phyloP scores from a whole-genome alignment of 1,139 yeast species.

The Yamadazyma jaroonii region DNA sequence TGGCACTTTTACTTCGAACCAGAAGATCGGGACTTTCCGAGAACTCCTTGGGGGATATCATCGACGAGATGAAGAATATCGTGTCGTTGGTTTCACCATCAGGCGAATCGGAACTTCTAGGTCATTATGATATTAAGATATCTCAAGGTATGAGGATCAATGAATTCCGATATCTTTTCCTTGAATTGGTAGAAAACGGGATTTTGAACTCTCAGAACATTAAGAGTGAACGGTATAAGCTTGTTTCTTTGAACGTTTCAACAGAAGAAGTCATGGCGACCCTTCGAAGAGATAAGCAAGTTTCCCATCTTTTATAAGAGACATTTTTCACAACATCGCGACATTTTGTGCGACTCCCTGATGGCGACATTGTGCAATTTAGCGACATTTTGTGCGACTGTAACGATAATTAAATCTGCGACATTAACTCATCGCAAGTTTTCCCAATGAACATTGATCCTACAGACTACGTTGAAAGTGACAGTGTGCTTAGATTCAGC shows the following conservation, averaged over 20 bases:
- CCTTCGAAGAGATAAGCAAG: conserved; percentile 48
- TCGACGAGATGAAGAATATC: conserved; percentile 65
- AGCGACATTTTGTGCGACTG: too few species aligned
- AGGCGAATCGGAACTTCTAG: conserved; percentile 1
- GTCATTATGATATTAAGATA: neutral
- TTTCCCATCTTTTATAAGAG: conserved; percentile 4
- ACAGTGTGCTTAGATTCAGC: conserved; percentile 46
- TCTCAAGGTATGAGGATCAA: conserved; percentile 28
- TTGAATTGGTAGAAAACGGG: conserved; percentile 78
- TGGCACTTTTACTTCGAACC: conserved; percentile 62
- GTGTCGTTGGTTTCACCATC: conserved; percentile 18
- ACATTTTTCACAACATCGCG: neutral
- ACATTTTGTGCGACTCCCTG: too few species aligned
- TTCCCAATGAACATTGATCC: conserved; percentile 34
- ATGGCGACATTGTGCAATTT: too few species aligned
- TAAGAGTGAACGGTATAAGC: conserved; percentile 64
- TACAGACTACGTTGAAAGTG: conserved; percentile 45
- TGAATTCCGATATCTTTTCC: conserved; percentile 51
- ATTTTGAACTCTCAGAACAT: conserved; percentile 63
- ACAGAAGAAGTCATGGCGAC: conserved; percentile 67
- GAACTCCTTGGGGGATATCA: conserved; percentile 67
- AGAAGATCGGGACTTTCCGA: conserved; percentile 73
- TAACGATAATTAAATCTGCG: neutral
- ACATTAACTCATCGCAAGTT: conserved; percentile 1
- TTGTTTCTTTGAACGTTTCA: conserved; percentile 63